Conservation (phyloP, 2,329 filamentous ascomycete species). For the Sclerotiophoma versabilis region DNA sequence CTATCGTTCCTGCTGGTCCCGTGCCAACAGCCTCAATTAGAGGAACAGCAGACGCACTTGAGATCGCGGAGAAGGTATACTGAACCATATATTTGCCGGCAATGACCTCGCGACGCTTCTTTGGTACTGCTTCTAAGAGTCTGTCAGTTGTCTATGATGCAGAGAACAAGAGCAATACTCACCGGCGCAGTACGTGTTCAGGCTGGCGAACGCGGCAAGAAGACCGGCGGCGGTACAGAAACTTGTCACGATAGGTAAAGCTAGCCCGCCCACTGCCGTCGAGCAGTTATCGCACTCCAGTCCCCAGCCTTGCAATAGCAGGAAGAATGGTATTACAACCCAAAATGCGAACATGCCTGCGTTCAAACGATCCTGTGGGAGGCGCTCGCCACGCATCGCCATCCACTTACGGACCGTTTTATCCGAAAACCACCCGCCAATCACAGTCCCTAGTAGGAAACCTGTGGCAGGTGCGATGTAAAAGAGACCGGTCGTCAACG, state of each 20-base stretch:
- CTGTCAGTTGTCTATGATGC: not conserved
- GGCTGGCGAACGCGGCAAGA: slow-evolving; percentile 49
- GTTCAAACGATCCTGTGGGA: slow-evolving; percentile 32
- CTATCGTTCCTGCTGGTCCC: slow-evolving; percentile 25
- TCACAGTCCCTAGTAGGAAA: slow-evolving; percentile 28
- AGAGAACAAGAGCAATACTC: slow-evolving; percentile 1
- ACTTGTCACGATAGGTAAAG: slow-evolving; percentile 44
- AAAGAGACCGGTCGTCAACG: slow-evolving; percentile 26
- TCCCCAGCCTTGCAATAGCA: slow-evolving; percentile 49
- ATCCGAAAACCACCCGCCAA: slow-evolving; percentile 30
- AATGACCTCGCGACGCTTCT: slow-evolving; percentile 34
- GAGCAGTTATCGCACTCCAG: slow-evolving; percentile 36
- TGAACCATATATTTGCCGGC: slow-evolving; percentile 45
- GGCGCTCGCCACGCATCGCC: slow-evolving; percentile 16
- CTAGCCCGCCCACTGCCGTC: slow-evolving; percentile 37
- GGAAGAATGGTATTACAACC: slow-evolving; percentile 40
- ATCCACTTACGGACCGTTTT: slow-evolving; percentile 27
- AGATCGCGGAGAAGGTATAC: slow-evolving; percentile 35
- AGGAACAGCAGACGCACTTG: slow-evolving; percentile 35
- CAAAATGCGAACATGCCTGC: slow-evolving; percentile 37
- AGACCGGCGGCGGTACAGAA: slow-evolving; percentile 48
- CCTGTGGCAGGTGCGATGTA: slow-evolving; percentile 29
- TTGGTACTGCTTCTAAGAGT: slow-evolving; percentile 31
- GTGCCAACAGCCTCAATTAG: slow-evolving; percentile 40
- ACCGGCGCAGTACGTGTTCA: slow-evolving; percentile 54